Evolutionary conservation across 805 yeast genomes (phyloP).

Genomic region (Candida sakaeoensis): DNA sequence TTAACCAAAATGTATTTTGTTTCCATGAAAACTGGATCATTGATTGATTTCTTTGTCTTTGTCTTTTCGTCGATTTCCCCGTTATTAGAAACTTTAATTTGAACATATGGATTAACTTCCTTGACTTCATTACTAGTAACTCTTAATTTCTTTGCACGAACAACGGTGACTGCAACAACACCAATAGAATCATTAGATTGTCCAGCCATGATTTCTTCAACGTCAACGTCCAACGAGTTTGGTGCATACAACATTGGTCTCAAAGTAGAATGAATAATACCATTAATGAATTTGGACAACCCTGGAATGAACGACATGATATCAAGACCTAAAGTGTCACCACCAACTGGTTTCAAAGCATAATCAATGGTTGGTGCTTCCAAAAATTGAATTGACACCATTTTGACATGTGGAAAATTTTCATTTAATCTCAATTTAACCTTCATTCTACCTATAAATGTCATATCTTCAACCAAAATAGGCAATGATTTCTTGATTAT

Average conservation of each 20-base stretch:
- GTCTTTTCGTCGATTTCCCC: slow-evolving; percentile 49
- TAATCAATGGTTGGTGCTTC: slow-evolving; percentile 80
- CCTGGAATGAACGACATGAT: slow-evolving; percentile 84
- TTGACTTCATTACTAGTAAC: slow-evolving; percentile 34
- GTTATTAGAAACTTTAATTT: slow-evolving; percentile 33
- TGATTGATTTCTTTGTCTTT: slow-evolving; percentile 52
- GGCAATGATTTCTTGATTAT: slow-evolving; percentile 73
- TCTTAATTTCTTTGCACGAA: slow-evolving; percentile 49
- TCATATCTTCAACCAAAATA: slow-evolving; percentile 77
- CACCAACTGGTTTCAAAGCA: slow-evolving; percentile 81
- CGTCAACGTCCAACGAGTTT: slow-evolving; percentile 70
- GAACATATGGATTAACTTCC: slow-evolving; percentile 55
- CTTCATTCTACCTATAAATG: slow-evolving; percentile 65
- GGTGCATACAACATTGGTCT: slow-evolving; percentile 83
- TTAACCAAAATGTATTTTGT: slow-evolving; percentile 57
- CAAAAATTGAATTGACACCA: slow-evolving; percentile 66
- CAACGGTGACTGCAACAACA: slow-evolving; percentile 59
- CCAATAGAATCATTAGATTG: slow-evolving; percentile 68
- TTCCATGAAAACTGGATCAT: slow-evolving; percentile 65
- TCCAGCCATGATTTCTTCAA: slow-evolving; percentile 64
- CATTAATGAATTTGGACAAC: slow-evolving; percentile 65
- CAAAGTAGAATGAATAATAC: slow-evolving; percentile 62
- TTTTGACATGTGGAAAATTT: slow-evolving; percentile 73
- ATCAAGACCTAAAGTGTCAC: slow-evolving; percentile 83
- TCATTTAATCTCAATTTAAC: slow-evolving; percentile 58